These are phyloP conservation scores for Barbatosphaeria neglecta DNA, from an alignment of 495 filamentous ascomycete species.

Conservation along the genomic window DNA sequence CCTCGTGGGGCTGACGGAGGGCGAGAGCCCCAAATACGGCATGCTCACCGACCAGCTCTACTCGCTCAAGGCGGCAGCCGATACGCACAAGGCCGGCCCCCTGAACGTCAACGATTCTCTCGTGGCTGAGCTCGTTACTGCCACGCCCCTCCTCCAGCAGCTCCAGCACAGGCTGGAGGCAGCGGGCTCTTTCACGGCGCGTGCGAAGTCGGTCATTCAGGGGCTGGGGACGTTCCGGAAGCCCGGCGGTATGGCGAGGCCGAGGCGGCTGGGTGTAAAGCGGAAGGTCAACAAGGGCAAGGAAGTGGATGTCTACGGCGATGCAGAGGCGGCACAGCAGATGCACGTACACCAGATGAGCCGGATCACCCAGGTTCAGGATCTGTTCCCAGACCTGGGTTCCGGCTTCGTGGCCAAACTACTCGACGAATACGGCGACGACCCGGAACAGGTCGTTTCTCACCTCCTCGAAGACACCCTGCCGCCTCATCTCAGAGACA, in stretches of 20 bases:
- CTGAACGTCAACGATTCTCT: constrained; percentile 42
- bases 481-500: constrained; percentile 45
- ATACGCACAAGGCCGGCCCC: constrained; percentile 39
- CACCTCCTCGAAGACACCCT: constrained; percentile 78
- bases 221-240: constrained; percentile 45
- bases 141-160: constrained; percentile 43
- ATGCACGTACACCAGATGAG: constrained; percentile 73
- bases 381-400: constrained; percentile 84
- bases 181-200: constrained; percentile 21
- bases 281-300: constrained; percentile 59
- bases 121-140: constrained; percentile 50
- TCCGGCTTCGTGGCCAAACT: constrained; percentile 69
- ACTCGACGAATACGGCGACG: constrained; percentile 64
- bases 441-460: constrained; percentile 68
- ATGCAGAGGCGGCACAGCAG: constrained; percentile 33
- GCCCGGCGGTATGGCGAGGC: constrained; percentile 36
- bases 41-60: constrained; percentile 72
- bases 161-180: constrained; percentile 32
- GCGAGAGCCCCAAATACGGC: constrained; percentile 53
- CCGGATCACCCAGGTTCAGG: constrained; percentile 76
- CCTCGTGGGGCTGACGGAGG: constrained; percentile 54
- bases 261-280: constrained; percentile 36
- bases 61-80: constrained; percentile 57
- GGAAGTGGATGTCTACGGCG: constrained; percentile 32
- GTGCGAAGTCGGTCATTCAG: constrained; percentile 47